phyloP scores from a whole-genome alignment of 1,139 yeast genomes.

The Suhomyces coccinellae region DNA sequence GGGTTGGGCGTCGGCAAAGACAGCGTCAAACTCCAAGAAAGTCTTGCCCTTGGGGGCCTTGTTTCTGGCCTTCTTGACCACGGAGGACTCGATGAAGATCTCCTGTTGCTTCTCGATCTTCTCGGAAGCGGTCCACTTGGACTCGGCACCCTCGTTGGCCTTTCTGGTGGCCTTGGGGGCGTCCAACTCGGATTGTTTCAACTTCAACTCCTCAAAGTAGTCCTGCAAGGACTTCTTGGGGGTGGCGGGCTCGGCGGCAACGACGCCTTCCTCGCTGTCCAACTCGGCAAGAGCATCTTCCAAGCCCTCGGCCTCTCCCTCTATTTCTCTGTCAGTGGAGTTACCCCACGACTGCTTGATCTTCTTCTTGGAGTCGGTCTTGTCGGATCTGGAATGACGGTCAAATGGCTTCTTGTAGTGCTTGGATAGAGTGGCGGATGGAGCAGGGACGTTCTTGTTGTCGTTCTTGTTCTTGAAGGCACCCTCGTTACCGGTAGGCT shows the following conservation, averaged over 20 bases:
- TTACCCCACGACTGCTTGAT: constrained; percentile 83
- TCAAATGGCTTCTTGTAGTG: constrained; percentile 68
- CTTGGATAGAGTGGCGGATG: constrained; percentile 52
- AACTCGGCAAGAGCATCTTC: constrained; percentile 56
- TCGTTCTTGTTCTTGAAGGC: constrained; percentile 75
- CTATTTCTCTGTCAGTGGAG: constrained; percentile 60
- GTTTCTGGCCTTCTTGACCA: constrained; percentile 58
- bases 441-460: constrained; percentile 69
- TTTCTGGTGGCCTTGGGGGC: constrained; percentile 46
- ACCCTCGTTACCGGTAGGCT: constrained; percentile 84
- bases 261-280: constrained; percentile 32
- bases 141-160: constrained; percentile 62
- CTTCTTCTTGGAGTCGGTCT: constrained; percentile 83
- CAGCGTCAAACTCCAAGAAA: constrained; percentile 64
- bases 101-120: constrained; percentile 58
- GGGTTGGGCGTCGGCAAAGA: constrained; percentile 53
- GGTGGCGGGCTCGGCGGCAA: constrained; percentile 37
- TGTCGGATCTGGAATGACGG: constrained; percentile 84
- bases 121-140: constrained; percentile 63
- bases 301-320: constrained; percentile 65
- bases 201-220: constrained; percentile 64
- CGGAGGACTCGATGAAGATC: constrained; percentile 55
- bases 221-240: constrained; percentile 68
- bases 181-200: constrained; percentile 49
- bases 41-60: constrained; percentile 71